phyloP scores from a whole-genome alignment of 2,329 filamentous ascomycete species.

The Knoxdaviesia proteae region DNA sequence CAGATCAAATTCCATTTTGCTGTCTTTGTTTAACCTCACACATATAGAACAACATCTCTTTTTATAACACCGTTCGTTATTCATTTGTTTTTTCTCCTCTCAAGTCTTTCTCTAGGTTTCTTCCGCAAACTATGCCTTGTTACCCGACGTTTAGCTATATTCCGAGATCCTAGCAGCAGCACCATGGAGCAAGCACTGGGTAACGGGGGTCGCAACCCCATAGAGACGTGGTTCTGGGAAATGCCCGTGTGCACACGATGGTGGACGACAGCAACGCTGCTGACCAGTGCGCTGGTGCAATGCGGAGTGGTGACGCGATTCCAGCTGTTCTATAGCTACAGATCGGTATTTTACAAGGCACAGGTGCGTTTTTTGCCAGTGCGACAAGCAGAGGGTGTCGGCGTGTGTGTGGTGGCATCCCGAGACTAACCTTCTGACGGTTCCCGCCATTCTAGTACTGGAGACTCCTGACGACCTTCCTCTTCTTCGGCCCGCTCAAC shows the following conservation, averaged over 20 bases:
- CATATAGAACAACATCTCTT: too few species aligned
- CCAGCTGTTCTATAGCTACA: slow-evolving; percentile 92
- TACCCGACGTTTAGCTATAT: too few species aligned
- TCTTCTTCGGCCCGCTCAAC: slow-evolving; percentile 89
- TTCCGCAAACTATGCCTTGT: too few species aligned
- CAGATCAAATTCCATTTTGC: too few species aligned
- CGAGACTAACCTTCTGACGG: neutral
- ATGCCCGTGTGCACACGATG: slow-evolving; percentile 91
- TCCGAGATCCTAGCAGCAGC: neutral
- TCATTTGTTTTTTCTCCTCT: too few species aligned
- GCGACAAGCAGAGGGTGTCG: neutral
- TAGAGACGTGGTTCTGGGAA: slow-evolving; percentile 98
- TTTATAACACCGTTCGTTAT: too few species aligned
- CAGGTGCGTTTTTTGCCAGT: slow-evolving; percentile 39
- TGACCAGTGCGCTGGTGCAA: slow-evolving; percentile 76
- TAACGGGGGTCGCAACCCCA: slow-evolving; percentile 46
- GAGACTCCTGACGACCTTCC: slow-evolving; percentile 86
- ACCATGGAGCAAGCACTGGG: slow-evolving; percentile 36
- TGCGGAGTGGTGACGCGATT: slow-evolving; percentile 84
- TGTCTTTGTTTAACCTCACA: too few species aligned
- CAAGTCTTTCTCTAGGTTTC: too few species aligned
- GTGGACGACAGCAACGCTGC: slow-evolving; percentile 87
- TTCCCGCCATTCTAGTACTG: slow-evolving; percentile 46
- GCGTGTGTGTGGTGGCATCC: neutral
- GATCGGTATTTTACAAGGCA: slow-evolving; percentile 74